Evolutionary conservation across 371 early-diverging fungal genomes (phyloP).

Genomic region (Lichtheimia corymbifera): DNA sequence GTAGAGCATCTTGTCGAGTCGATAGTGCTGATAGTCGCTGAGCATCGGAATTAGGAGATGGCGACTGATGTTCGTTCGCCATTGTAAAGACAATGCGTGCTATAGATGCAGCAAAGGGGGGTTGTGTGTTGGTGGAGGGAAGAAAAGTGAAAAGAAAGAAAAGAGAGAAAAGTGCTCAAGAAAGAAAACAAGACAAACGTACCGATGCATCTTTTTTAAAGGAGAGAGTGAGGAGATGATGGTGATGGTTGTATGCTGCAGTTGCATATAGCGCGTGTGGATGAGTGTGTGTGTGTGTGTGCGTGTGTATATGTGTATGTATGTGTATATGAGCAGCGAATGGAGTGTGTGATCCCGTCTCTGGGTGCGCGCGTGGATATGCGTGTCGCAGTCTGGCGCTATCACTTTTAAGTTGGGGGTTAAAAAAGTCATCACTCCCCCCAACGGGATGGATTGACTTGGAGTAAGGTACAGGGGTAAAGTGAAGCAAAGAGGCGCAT

Average conservation of each 20-base stretch:
- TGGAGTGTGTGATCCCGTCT: no score
- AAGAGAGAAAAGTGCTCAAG: background rate
- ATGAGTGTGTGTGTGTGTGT: background rate
- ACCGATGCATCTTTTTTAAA: background rate
- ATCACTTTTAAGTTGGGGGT: no score
- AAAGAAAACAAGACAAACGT: conserved; percentile 2
- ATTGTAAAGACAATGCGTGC: background rate
- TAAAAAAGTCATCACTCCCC: no score
- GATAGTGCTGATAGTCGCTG: conserved; percentile 16
- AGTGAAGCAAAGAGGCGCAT: no score
- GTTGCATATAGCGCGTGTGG: background rate
- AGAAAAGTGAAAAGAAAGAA: background rate
- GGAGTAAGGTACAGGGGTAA: no score
- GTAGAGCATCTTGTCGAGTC: conserved; percentile 10
- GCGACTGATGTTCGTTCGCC: conserved; percentile 12
- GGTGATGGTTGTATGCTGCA: background rate
- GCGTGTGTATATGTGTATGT: no score
- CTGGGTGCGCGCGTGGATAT: no score
- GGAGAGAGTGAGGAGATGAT: background rate
- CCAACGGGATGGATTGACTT: no score
- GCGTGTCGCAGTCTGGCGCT: no score
- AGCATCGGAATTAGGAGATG: conserved; percentile 10
- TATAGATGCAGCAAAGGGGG: no score
- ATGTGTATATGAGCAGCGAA: background rate
- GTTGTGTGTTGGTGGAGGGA: no score